Evolutionary conservation across 2,329 filamentous ascomycete species (phyloP).

Genomic region (Neoascochyta sp.): DNA sequence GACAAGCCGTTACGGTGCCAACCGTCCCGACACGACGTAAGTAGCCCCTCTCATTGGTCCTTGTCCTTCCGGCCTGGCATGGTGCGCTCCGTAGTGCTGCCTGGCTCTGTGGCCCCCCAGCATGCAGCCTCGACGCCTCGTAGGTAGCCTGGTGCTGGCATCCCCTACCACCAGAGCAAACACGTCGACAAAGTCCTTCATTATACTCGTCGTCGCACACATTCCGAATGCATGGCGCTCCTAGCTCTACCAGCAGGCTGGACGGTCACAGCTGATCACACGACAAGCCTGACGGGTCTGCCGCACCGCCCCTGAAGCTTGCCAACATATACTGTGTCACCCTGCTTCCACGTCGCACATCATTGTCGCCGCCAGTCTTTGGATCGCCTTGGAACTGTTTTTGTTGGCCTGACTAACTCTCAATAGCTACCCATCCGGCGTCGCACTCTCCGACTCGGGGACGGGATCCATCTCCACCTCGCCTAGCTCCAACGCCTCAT

Average conservation of each 20-base stretch:
- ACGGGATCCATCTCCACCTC: slow-evolving; percentile 53
- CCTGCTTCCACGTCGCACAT: slow-evolving; percentile 39
- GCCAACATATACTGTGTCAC: slow-evolving; percentile 41
- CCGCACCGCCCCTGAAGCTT: slow-evolving; percentile 36
- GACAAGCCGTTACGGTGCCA: slow-evolving; percentile 50
- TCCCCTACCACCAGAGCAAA: slow-evolving; percentile 40
- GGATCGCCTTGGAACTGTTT: slow-evolving; percentile 25
- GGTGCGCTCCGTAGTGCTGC: slow-evolving; percentile 35
- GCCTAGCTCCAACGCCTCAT: slow-evolving; percentile 50
- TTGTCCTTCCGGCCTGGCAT: slow-evolving; percentile 30
- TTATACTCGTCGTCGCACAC: slow-evolving; percentile 37
- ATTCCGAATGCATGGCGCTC: slow-evolving; percentile 38
- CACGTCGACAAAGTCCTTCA: slow-evolving; percentile 39
- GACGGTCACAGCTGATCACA: slow-evolving; percentile 46
- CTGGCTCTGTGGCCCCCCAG: slow-evolving; percentile 35
- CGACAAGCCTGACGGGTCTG: slow-evolving; percentile 41
- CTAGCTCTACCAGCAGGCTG: slow-evolving; percentile 36
- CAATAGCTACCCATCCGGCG: slow-evolving; percentile 50
- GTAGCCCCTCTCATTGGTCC: slow-evolving; percentile 44
- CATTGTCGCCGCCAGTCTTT: slow-evolving; percentile 33
- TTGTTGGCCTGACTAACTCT: slow-evolving; percentile 34
- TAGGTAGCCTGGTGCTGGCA: slow-evolving; percentile 38
- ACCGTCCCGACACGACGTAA: slow-evolving; percentile 55
- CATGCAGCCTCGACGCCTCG: slow-evolving; percentile 36
- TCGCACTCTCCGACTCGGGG: slow-evolving; percentile 54